Conservation (phyloP, 1,284 basidiomycete genomes). For the Termitomyces sp. region DNA sequence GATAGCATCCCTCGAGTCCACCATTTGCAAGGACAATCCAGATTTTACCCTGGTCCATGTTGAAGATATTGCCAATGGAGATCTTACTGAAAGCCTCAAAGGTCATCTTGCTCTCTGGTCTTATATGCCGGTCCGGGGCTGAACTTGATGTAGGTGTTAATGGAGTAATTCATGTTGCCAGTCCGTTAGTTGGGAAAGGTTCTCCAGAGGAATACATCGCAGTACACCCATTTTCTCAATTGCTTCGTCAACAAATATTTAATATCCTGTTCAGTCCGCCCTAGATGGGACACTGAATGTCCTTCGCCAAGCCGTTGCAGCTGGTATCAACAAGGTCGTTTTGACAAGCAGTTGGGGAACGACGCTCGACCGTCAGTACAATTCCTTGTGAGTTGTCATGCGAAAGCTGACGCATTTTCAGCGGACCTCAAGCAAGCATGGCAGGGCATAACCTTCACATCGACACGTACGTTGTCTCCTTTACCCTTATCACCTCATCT, state of each 20-base stretch:
- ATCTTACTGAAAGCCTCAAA: conserved; percentile 13
- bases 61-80: conserved; percentile 13
- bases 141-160: conserved; percentile 1
- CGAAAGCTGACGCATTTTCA: neutral
- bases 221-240: neutral
- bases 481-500: neutral
- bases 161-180: conserved; percentile 11
- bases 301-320: conserved; percentile 19
- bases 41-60: conserved; percentile 11
- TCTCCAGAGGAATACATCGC: conserved; percentile 3
- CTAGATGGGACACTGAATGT: conserved; percentile 20
- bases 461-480: neutral
- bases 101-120: neutral
- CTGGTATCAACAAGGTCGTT: conserved; percentile 21
- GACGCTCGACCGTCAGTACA: conserved; percentile 15
- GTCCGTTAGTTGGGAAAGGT: conserved; percentile 3
- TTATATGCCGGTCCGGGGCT: too few relatives aligned
- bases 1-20: neutral
- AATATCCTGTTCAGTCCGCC: conserved; percentile 5
- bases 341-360: conserved; percentile 20
- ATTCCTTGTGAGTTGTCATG: neutral
- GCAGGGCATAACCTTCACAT: conserved; percentile 2
- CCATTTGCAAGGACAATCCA: conserved; percentile 4
- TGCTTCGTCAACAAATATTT: neutral
- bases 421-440: conserved; percentile 2